These are phyloP conservation scores for Chlorella ohadii DNA, from an alignment of 139 green algal species.

Conservation along the genomic window DNA sequence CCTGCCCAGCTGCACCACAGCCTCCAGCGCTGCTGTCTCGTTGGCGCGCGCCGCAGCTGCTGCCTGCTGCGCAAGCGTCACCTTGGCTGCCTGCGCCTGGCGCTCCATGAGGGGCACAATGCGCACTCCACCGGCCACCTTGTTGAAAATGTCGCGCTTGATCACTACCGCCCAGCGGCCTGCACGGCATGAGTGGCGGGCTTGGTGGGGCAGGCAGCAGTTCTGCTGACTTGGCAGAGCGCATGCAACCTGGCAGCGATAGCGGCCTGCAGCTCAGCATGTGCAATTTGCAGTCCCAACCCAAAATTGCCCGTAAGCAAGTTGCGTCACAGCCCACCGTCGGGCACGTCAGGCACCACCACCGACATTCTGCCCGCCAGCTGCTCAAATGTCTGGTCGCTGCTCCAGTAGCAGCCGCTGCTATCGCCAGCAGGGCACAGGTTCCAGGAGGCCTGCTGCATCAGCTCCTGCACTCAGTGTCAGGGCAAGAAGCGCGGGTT, in stretches of 20 bases:
- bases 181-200: background rate
- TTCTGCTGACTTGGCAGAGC: too few species aligned
- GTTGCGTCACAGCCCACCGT: too few species aligned
- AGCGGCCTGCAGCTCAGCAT: too few species aligned
- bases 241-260: too few species aligned
- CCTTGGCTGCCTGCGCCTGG: slow-evolving; percentile 25
- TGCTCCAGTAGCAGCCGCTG: slow-evolving; percentile 73
- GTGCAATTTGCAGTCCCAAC: too few species aligned
- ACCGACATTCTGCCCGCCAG: slow-evolving; percentile 46
- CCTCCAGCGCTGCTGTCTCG: background rate
- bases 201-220: too few species aligned
- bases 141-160: slow-evolving; percentile 84
- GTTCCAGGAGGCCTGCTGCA: slow-evolving; percentile 81
- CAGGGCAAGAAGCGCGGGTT: too few species aligned
- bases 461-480: slow-evolving; percentile 54
- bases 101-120: background rate
- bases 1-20: background rate
- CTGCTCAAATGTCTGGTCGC: slow-evolving; percentile 69
- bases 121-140: slow-evolving; percentile 74
- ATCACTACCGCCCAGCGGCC: slow-evolving; percentile 73
- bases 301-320: background rate
- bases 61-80: slow-evolving; percentile 7
- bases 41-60: background rate
- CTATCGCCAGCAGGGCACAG: slow-evolving; percentile 71
- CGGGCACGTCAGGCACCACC: slow-evolving; percentile 70